Evolutionary conservation across 805 yeast genomes (phyloP).

Genomic region (Wickerhamiella azymoides): DNA sequence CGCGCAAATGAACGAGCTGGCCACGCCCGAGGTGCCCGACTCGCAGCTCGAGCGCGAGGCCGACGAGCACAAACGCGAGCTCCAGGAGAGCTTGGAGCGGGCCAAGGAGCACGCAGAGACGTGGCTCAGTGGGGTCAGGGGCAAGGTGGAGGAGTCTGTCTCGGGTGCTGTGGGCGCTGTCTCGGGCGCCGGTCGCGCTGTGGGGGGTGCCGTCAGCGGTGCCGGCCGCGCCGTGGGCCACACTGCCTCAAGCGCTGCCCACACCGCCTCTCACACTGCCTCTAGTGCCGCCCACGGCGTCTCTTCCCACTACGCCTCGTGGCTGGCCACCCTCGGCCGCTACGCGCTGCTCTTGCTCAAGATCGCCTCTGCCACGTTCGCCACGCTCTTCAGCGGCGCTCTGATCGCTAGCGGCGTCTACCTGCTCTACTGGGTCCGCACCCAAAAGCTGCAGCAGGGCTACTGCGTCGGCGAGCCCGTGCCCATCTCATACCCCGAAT

Average conservation of each 20-base stretch:
- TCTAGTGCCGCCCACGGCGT: background rate
- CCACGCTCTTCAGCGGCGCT: background rate
- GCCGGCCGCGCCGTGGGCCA: no score
- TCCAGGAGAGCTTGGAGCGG: background rate
- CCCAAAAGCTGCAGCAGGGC: slow-evolving; percentile 10
- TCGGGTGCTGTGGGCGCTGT: background rate
- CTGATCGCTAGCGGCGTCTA: background rate
- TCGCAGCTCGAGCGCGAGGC: background rate
- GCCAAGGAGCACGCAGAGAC: background rate
- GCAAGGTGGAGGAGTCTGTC: background rate
- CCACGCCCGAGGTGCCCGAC: background rate
- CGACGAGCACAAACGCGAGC: background rate
- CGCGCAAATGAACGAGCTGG: background rate
- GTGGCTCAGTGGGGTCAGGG: background rate
- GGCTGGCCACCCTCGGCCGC: no score
- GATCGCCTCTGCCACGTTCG: background rate
- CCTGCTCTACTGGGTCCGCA: slow-evolving; percentile 1
- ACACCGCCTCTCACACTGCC: background rate
- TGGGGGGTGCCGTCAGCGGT: no score
- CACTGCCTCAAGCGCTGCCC: no score
- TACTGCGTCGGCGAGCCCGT: slow-evolving; percentile 13
- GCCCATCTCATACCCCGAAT: slow-evolving; percentile 11
- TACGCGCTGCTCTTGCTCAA: background rate
- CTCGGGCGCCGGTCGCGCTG: no score
- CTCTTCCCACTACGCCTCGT: background rate